These are phyloP conservation scores for Citrus australasica DNA, from an alignment of 345 rosid genomes.

Conservation along the genomic window DNA sequence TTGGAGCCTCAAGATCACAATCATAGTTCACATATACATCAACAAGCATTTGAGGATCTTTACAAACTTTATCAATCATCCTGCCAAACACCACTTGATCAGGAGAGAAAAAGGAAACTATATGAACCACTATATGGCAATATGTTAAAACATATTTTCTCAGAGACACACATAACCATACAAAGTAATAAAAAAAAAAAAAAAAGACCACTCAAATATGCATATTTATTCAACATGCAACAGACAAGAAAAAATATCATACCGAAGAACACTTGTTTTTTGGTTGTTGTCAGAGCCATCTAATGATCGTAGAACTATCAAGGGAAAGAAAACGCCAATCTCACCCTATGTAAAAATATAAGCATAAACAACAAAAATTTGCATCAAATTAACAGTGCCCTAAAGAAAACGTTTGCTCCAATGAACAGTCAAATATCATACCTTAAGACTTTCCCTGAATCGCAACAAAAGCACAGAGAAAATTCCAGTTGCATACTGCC, in stretches of 20 bases:
- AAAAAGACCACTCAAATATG: not conserved
- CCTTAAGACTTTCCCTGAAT: conserved; percentile 96
- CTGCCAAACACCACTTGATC: conserved; percentile 38
- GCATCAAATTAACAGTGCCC: conserved; percentile 1
- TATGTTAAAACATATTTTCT: not conserved
- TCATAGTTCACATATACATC: conserved; percentile 97
- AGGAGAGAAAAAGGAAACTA: conserved; percentile 12
- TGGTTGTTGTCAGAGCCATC: conserved; percentile 81
- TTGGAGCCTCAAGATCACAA: conserved; percentile 97
- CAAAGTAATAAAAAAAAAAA: not conserved
- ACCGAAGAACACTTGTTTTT: conserved; percentile 90
- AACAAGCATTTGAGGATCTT: conserved; percentile 96
- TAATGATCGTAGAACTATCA: conserved; percentile 82
- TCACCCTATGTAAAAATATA: conserved; percentile 65
- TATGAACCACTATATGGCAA: conserved; percentile 4
- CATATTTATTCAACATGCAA: conserved; percentile 18
- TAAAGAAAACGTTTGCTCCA: conserved; percentile 3
- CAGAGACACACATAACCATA: not conserved
- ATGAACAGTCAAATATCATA: conserved; percentile 37
- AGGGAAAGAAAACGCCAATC: conserved; percentile 91
- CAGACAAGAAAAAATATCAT: conserved; percentile 23
- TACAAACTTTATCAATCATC: conserved; percentile 93
- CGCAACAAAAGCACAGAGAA: conserved; percentile 87
- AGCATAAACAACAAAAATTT: conserved; percentile 1
- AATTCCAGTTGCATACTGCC: conserved; percentile 97